Conservation (phyloP, 768 basidiomycete genomes). For the Collybia sordida region DNA sequence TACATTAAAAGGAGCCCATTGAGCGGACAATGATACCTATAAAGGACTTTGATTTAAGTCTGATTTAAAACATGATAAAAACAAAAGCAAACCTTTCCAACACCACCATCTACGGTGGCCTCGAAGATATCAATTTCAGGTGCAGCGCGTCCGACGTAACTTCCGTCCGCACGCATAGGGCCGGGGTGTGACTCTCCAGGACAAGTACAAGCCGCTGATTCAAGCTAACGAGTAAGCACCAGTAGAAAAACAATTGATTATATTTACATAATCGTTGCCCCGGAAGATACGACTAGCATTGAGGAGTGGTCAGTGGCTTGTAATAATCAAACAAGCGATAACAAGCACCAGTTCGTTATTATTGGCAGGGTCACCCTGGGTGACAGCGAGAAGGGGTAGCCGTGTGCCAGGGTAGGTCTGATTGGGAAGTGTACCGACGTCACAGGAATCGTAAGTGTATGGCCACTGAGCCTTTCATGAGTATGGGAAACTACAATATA, state of each 20-base stretch:
- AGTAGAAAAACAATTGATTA: not conserved
- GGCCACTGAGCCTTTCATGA: slow-evolving; percentile 47
- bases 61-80: not conserved
- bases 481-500: not conserved
- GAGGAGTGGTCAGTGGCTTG: not conserved
- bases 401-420: slow-evolving; percentile 64
- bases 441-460: slow-evolving; percentile 71
- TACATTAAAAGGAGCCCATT: slow-evolving; percentile 65
- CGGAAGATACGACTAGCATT: slow-evolving; percentile 61
- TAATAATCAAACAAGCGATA: not conserved
- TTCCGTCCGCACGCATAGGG: slow-evolving; percentile 43
- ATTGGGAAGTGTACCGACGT: slow-evolving; percentile 78
- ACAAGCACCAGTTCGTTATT: slow-evolving; percentile 34
- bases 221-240: not conserved
- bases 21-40: slow-evolving; percentile 51
- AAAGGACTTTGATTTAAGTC: slow-evolving; percentile 9
- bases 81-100: slow-evolving; percentile 20
- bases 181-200: slow-evolving; percentile 44
- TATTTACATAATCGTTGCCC: slow-evolving; percentile 48
- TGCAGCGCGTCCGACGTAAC: slow-evolving; percentile 61
- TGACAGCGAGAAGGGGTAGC: slow-evolving; percentile 46
- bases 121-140: slow-evolving; percentile 77
- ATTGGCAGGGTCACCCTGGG: slow-evolving; percentile 41
- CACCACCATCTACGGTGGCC: slow-evolving; percentile 34
- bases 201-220: slow-evolving; percentile 39